Percentiles rank a stretch among this genome's conserved stretches.
Evolutionary conservation across 2,329 filamentous ascomycete genomes (phyloP).

Genomic region (Pyricularia sp.): DNA sequence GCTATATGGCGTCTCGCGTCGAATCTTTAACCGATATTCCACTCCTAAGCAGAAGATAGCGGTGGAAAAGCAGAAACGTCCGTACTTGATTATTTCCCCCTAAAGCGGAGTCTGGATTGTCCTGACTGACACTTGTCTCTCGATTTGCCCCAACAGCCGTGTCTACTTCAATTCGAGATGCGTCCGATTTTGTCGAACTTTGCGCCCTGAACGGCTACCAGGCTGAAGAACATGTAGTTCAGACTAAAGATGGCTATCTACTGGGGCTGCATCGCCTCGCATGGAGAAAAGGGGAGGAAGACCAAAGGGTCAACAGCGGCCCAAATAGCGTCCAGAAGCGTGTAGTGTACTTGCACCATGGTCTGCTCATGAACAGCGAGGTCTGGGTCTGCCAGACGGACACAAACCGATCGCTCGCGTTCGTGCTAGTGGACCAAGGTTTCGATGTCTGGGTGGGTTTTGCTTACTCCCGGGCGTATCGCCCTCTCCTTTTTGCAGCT

Average conservation of each 20-base stretch:
- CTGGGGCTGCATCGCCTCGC: constrained; percentile 80
- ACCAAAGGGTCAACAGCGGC: constrained; percentile 62
- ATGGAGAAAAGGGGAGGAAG: constrained; percentile 70
- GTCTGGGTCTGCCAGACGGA: constrained; percentile 94
- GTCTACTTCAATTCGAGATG: constrained; percentile 67
- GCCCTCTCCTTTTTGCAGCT: neutral
- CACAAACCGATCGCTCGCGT: constrained; percentile 72
- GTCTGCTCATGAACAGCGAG: constrained; percentile 95
- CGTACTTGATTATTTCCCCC: constrained; percentile 31
- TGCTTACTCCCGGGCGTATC: neutral
- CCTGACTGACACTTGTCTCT: constrained; percentile 14
- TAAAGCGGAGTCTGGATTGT: constrained; percentile 7
- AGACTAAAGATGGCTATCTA: constrained; percentile 87
- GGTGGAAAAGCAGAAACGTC: constrained; percentile 53
- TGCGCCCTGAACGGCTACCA: constrained; percentile 84
- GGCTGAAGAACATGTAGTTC: constrained; percentile 90
- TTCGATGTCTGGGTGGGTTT: constrained; percentile 82
- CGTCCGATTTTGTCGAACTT: constrained; percentile 87
- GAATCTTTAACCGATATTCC: constrained; percentile 67
- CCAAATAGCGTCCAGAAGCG: constrained; percentile 59
- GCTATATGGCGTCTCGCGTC: constrained; percentile 70
- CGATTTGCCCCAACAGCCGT: constrained; percentile 46
- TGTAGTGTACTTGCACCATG: constrained; percentile 89
- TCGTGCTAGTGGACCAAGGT: constrained; percentile 75
- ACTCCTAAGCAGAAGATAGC: constrained; percentile 56